Evolutionary conservation across 306 rosid species (phyloP), one percentile per base, ranked within the genome.

Genomic region (Fragaria nilgerrensis): DNA sequence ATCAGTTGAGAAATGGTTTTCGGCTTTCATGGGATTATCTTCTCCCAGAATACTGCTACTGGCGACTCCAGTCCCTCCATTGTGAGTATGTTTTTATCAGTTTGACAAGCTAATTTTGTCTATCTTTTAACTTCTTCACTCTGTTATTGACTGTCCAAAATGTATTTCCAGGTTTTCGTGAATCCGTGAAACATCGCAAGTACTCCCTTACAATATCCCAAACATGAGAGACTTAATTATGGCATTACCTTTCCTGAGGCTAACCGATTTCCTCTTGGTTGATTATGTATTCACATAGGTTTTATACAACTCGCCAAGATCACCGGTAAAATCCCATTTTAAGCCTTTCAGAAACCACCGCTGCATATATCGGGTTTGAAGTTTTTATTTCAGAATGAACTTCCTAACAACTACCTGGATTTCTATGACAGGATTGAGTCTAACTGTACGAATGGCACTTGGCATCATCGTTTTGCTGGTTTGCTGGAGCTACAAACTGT

Each of bases 21-120:
- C 20, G 2, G 19, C 75, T 72, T 20, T 0, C 0, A 0, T 72
- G 63, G 63, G n/a, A n/a, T n/a, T 0, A 0, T 0, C 25, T 25
- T 25, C 27, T 1, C 27, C 27, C 10, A n/a, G 0, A 12, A 2
- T 34, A 9, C 63, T 72, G 75, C 75, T 2, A 49, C 64, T 1
- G 0, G 29, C 47, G 3, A 5, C 0, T 7, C 63, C 75, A 50
- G n/a, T 72, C 75, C 63, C 32, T 48, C 13, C 0, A 52, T 37
- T 72, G 75, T 72, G 75, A 72, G 75, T 49, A 47, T 19, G 37
- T n/a, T n/a, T n/a, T n/a, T n/a, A 69, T 44, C 55, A 43, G 20
- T 50, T 19, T 20, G 19, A 4, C 41, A 15, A 13, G 10, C 29
- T 70, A 5, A 9, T 22, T 56, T 5, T 20, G 15, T 56, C 20